A percentile compares a stretch with the other conserved stretches of the same genome.
These are phyloP conservation scores for Phytophthora parvispora DNA, from an alignment of 352 stramenopile genomes.

Conservation along the genomic window DNA sequence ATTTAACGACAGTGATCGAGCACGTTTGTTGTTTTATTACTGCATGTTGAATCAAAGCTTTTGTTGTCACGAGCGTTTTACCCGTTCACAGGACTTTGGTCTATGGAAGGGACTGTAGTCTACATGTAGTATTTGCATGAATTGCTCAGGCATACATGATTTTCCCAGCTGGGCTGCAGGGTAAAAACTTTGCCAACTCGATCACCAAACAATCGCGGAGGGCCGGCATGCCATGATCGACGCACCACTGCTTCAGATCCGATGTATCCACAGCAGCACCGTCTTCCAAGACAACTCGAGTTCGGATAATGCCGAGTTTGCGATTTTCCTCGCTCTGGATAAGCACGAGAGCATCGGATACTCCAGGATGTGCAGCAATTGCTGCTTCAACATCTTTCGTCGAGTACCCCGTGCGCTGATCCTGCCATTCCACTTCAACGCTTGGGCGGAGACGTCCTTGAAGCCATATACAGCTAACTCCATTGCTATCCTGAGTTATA, in stretches of 20 bases:
- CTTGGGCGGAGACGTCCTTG: slow-evolving; percentile 66
- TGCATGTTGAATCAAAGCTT: too few species aligned
- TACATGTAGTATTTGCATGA: too few species aligned
- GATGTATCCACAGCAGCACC: slow-evolving; percentile 23
- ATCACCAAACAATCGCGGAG: slow-evolving; percentile 52
- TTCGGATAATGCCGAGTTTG: slow-evolving; percentile 34
- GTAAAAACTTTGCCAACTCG: slow-evolving; percentile 70
- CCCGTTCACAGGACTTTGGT: too few species aligned
- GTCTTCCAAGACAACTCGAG: slow-evolving; percentile 48
- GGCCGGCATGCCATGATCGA: slow-evolving; percentile 39
- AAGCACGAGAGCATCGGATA: slow-evolving; percentile 68
- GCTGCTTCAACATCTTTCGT: slow-evolving; percentile 55
- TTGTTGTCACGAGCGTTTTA: too few species aligned
- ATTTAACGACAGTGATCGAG: too few species aligned
- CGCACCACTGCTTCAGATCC: slow-evolving; percentile 52
- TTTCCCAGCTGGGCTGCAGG: slow-evolving; percentile 88
- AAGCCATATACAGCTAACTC: slow-evolving; percentile 68
- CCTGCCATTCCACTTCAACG: slow-evolving; percentile 45
- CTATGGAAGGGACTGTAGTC: too few species aligned
- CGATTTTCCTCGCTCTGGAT: slow-evolving; percentile 36
- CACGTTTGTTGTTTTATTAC: too few species aligned
- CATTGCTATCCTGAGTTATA: slow-evolving; percentile 30
- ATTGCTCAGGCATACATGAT: slow-evolving; percentile 77
- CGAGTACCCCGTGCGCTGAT: slow-evolving; percentile 26
- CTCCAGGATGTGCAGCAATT: slow-evolving; percentile 43